Percentiles rank a stretch among this genome's conserved stretches.
Conservation (phyloP, 2,329 filamentous ascomycete species). For the Juglanconis juglandina region DNA sequence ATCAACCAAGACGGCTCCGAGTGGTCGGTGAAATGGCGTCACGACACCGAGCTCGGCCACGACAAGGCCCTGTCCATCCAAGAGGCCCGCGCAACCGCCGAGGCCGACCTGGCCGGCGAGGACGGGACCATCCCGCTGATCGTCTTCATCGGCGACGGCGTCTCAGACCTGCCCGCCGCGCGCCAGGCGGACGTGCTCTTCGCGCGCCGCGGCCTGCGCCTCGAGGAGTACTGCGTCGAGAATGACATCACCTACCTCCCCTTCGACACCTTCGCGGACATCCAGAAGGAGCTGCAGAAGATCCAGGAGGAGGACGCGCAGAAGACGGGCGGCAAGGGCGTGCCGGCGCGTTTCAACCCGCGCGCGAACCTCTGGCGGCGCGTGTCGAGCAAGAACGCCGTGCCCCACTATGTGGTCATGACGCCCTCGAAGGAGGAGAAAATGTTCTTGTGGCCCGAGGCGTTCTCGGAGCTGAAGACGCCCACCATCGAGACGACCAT, state of each 20-base stretch:
- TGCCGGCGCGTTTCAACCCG: slow-evolving; percentile 62
- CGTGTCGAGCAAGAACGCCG: slow-evolving; percentile 54
- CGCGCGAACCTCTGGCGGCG: slow-evolving; percentile 66
- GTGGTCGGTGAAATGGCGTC: slow-evolving; percentile 66
- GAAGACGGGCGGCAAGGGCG: slow-evolving; percentile 57
- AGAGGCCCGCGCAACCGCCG: slow-evolving; percentile 54
- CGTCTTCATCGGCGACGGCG: slow-evolving; percentile 67
- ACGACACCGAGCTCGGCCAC: slow-evolving; percentile 63
- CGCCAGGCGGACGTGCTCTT: slow-evolving; percentile 66
- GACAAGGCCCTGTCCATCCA: slow-evolving; percentile 65
- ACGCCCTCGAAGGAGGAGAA: slow-evolving; percentile 54
- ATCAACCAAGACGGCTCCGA: slow-evolving; percentile 55
- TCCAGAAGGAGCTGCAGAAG: slow-evolving; percentile 56
- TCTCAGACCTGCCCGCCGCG: slow-evolving; percentile 64
- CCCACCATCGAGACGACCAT: slow-evolving; percentile 22
- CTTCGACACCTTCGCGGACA: slow-evolving; percentile 65
- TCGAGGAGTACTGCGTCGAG: slow-evolving; percentile 65
- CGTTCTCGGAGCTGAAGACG: slow-evolving; percentile 46
- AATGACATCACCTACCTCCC: slow-evolving; percentile 57
- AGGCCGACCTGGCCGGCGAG: slow-evolving; percentile 51
- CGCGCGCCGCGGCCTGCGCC: slow-evolving; percentile 58
- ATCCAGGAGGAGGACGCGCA: slow-evolving; percentile 58
- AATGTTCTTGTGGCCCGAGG: slow-evolving; percentile 61
- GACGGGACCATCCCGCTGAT: slow-evolving; percentile 64
- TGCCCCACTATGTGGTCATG: slow-evolving; percentile 32